These are phyloP conservation scores for Diaporthe citriasiana DNA, from an alignment of 2,329 filamentous ascomycete species.

Conservation along the genomic window DNA sequence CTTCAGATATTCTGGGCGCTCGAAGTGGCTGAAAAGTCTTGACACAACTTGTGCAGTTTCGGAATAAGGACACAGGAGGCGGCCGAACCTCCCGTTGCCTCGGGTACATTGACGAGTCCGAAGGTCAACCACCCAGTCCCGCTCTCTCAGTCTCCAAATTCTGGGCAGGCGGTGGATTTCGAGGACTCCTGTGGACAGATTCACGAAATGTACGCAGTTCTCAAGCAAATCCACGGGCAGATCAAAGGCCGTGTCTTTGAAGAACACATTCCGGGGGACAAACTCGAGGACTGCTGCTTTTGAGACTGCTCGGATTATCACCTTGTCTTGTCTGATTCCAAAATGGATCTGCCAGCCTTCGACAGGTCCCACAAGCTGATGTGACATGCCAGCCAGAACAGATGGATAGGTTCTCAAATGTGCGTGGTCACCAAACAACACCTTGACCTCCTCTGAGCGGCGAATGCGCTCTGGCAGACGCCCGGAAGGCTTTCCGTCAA, in stretches of 20 bases:
- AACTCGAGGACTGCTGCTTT: constrained; percentile 50
- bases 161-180: constrained; percentile 64
- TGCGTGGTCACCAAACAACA: constrained; percentile 66
- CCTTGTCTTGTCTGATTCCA: constrained; percentile 57
- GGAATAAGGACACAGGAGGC: constrained; percentile 65
- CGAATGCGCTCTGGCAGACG: constrained; percentile 67
- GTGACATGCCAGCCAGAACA: constrained; percentile 64
- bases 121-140: constrained; percentile 55
- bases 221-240: constrained; percentile 65
- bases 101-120: constrained; percentile 43
- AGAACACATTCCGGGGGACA: constrained; percentile 53
- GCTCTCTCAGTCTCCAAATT: constrained; percentile 48
- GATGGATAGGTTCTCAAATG: constrained; percentile 68
- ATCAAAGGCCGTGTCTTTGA: constrained; percentile 53
- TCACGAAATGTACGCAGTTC: constrained; percentile 72
- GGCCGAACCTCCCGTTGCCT: neutral
- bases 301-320: constrained; percentile 60
- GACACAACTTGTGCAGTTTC: constrained; percentile 55
- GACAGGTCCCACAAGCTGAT: constrained; percentile 54
- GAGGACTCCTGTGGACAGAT: constrained; percentile 57
- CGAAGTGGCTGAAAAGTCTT: constrained; percentile 65
- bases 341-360: constrained; percentile 66
- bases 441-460: constrained; percentile 56
- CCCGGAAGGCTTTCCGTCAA: constrained; percentile 53
- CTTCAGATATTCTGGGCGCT: constrained; percentile 57